A percentile compares a stretch with the other conserved stretches of the same genome.
Conservation (phyloP, 495 filamentous ascomycete genomes). For the Xylaria sp. region DNA sequence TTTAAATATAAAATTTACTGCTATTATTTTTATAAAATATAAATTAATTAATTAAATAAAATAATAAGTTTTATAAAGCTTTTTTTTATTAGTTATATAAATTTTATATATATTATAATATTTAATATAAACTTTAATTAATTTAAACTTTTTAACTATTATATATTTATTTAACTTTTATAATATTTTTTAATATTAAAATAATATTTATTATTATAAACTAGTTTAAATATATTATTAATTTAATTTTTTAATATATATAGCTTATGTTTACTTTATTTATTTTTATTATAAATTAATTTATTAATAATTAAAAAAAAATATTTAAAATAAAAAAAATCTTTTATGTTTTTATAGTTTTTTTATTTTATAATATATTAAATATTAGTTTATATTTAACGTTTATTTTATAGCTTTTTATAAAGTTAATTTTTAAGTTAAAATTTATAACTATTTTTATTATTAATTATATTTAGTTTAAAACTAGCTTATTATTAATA, state of each 20-base stretch:
- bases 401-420: not conserved
- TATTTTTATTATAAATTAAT: not conserved
- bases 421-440: not conserved
- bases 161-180: too few relatives aligned
- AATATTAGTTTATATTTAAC: not conserved
- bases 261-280: not conserved
- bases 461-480: not conserved
- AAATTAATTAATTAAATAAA: too few relatives aligned
- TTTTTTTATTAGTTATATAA: too few relatives aligned
- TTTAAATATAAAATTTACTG: too few relatives aligned
- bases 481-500: not conserved
- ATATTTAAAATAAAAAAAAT: not conserved
- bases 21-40: too few relatives aligned
- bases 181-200: too few relatives aligned
- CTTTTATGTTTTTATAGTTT: not conserved
- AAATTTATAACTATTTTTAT: not conserved
- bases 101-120: too few relatives aligned
- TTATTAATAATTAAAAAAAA: not conserved
- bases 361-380: not conserved
- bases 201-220: not conserved
- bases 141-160: too few relatives aligned
- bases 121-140: too few relatives aligned
- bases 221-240: not conserved
- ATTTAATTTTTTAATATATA: not conserved
- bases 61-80: too few relatives aligned